Evolutionary conservation across 2,329 filamentous ascomycete genomes (phyloP), one percentile per base, ranked within the genome.

Genomic region (Trichoderma sp.): DNA sequence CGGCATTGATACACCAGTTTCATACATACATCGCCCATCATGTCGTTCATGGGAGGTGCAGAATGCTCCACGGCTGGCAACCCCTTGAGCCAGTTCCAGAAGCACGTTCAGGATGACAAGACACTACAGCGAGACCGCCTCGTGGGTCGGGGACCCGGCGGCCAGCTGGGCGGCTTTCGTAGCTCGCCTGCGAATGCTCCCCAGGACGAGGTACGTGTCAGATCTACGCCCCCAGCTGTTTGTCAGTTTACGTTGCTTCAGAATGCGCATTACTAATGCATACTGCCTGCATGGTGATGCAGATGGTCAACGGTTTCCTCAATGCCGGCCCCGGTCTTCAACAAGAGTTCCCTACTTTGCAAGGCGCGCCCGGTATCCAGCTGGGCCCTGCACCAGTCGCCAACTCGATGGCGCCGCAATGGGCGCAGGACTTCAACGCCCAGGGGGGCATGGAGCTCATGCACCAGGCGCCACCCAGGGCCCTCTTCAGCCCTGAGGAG

Each of bases 31-130:
- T 39, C 34, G 56, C 28, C 28, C 65, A 82, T 68, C 70, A 98
- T 99, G 94, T 97, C 94, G 63, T 98, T 99, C 78, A 85, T 98
- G 73, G 91, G 92, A 79, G 92, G 94, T 72, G 91, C 94, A 72
- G 95, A 98, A 81, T 99, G 95, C 84, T 98, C 94, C 64, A 96
- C 95, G 68, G 93, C 91, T 69, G 92, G 90, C 74, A 99, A 99
- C 78, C 95, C 96, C 65, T 88, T 99, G 73, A 94, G 92, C 76
- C 95, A 98, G 82, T 96, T 99, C 78, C 92, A 93, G 69, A 99
- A 99, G 79, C 93, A 97, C 78, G 92, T 95, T 65, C 91, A 96
- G 75, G 92, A 96, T 84, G 95, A 99, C 81, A 96, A 93, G 80
- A 95, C 91, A 65, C 82, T 98, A 65, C 95, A 98, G 80, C 86